These are phyloP conservation scores for Conoideocrella luteorostrata DNA, from an alignment of 2,329 filamentous ascomycete species.

Conservation along the genomic window DNA sequence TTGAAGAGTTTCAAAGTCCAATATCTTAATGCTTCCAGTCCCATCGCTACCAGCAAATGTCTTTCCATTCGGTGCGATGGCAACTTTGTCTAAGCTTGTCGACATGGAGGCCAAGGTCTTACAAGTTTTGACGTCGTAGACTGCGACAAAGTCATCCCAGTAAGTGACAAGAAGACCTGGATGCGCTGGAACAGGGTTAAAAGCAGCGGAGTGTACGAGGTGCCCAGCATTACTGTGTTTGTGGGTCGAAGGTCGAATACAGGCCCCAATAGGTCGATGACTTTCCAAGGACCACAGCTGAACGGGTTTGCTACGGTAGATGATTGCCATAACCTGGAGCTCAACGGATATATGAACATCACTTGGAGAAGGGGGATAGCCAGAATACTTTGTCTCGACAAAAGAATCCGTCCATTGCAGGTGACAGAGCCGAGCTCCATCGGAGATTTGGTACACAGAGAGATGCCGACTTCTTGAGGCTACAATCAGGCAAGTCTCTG, in stretches of 20 bases:
- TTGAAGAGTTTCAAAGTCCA: background rate
- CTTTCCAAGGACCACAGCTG: background rate
- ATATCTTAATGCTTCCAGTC: background rate
- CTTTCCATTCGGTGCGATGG: background rate
- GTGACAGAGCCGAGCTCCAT: background rate
- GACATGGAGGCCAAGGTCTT: background rate
- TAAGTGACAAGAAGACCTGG: background rate
- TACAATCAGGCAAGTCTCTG: background rate
- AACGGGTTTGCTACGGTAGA: background rate
- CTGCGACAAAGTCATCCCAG: background rate
- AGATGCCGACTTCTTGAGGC: background rate
- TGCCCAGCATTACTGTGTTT: background rate
- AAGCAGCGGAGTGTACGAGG: background rate
- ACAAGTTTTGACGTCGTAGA: background rate
- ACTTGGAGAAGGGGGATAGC: background rate
- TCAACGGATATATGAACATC: background rate
- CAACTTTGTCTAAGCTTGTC: background rate
- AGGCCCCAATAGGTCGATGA: background rate
- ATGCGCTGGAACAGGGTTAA: background rate
- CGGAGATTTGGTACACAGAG: background rate
- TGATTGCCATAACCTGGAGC: background rate
- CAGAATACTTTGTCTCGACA: background rate
- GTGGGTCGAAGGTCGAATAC: background rate
- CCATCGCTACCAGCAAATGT: background rate
- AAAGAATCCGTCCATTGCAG: background rate